phyloP scores from a whole-genome alignment of 441 rosid species.

The Bocquillonia castaneifolia region DNA sequence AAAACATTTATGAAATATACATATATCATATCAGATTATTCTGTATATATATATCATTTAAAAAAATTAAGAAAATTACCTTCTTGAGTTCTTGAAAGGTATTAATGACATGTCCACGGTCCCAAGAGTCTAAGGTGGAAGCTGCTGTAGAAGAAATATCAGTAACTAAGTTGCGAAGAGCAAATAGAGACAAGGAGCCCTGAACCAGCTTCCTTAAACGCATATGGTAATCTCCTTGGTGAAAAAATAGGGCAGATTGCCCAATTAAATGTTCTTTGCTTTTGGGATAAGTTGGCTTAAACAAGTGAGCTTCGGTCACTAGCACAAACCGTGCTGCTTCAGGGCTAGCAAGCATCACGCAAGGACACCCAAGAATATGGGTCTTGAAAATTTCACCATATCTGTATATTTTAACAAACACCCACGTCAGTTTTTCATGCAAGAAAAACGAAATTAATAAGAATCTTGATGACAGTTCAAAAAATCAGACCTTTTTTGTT shows the following conservation, averaged over 20 bases:
- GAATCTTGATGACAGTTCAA: background rate
- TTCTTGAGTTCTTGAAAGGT: slow-evolving; percentile 64
- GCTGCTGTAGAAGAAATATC: slow-evolving; percentile 47
- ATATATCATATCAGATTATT: background rate
- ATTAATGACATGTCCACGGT: slow-evolving; percentile 40
- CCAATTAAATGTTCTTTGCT: slow-evolving; percentile 89
- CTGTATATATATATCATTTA: too few species aligned
- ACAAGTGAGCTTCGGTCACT: slow-evolving; percentile 58
- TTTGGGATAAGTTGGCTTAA: slow-evolving; percentile 87
- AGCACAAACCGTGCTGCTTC: slow-evolving; percentile 77
- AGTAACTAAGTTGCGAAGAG: slow-evolving; percentile 50
- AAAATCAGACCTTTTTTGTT: slow-evolving; percentile 60
- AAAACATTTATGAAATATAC: background rate
- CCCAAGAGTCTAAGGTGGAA: slow-evolving; percentile 49
- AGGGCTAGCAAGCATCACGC: slow-evolving; percentile 84
- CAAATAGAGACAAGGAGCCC: slow-evolving; percentile 43
- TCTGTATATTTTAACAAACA: slow-evolving; percentile 25
- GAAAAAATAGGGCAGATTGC: slow-evolving; percentile 76
- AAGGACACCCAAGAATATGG: slow-evolving; percentile 84
- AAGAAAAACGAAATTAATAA: too few species aligned
- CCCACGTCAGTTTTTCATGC: slow-evolving; percentile 16
- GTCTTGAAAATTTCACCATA: slow-evolving; percentile 93
- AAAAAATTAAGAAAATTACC: slow-evolving; percentile 36
- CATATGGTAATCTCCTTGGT: slow-evolving; percentile 73
- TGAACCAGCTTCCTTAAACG: slow-evolving; percentile 61